Evolutionary conservation across 2,329 filamentous ascomycete species (phyloP).

Genomic region (Colletotrichum tabaci): DNA sequence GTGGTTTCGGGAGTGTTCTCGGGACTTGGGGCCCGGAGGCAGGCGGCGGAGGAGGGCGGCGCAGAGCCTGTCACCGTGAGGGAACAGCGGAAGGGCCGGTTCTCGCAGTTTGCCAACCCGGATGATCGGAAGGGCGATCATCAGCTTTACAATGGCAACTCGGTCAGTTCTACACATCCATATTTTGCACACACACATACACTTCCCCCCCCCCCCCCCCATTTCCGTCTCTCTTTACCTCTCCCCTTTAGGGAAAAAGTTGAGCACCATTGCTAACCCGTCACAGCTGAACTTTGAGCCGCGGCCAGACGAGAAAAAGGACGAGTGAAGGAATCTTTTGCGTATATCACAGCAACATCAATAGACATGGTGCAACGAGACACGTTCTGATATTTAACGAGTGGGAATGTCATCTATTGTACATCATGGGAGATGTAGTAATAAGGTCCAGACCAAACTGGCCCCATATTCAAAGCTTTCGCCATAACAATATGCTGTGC

Average conservation of each 20-base stretch:
- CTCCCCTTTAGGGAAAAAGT: background rate
- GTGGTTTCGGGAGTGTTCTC: slow-evolving; percentile 50
- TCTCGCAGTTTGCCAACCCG: slow-evolving; percentile 63
- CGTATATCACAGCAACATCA: too few species aligned
- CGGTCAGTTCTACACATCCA: slow-evolving; percentile 67
- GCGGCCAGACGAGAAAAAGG: slow-evolving; percentile 69
- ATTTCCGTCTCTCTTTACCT: background rate
- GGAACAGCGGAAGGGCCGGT: slow-evolving; percentile 45
- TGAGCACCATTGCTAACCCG: slow-evolving; percentile 47
- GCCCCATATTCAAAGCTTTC: slow-evolving; percentile 21
- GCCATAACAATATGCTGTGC: slow-evolving; percentile 25
- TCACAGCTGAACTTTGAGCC: slow-evolving; percentile 78
- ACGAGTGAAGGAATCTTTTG: background rate
- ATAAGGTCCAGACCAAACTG: background rate
- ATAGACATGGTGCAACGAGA: background rate
- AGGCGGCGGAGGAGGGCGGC: slow-evolving; percentile 12
- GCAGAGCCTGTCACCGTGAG: slow-evolving; percentile 47
- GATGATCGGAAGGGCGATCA: slow-evolving; percentile 70
- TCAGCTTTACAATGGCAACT: slow-evolving; percentile 93
- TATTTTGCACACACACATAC: too few species aligned
- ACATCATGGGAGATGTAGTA: slow-evolving; percentile 41
- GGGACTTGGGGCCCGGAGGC: slow-evolving; percentile 44
- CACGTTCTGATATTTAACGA: background rate
- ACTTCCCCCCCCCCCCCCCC: too few species aligned
- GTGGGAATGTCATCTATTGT: slow-evolving; percentile 42